Percentiles rank a stretch among this genome's conserved stretches.
phyloP scores from a whole-genome alignment of 2,329 filamentous ascomycete species.

The Sclerotinia nivalis region DNA sequence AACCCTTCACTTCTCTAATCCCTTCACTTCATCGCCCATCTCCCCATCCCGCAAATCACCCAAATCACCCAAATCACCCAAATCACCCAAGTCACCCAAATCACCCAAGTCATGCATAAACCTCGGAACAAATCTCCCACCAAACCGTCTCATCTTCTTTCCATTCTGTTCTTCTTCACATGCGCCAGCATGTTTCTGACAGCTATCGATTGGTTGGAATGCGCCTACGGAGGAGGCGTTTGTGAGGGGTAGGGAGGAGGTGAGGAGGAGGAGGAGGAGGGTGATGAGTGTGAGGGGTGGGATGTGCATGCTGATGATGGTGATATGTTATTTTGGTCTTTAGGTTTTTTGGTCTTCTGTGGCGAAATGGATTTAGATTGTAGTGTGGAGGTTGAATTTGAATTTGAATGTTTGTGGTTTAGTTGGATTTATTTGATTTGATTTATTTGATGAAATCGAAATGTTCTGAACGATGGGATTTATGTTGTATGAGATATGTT shows the following conservation, averaged over 20 bases:
- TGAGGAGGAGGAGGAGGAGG: background rate
- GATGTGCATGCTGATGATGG: background rate
- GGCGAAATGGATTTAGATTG: too few species aligned
- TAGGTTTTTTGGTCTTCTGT: too few species aligned
- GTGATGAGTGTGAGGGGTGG: background rate
- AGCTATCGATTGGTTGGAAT: background rate
- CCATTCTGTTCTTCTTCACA: background rate
- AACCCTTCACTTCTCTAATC: too few species aligned
- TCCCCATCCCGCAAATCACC: background rate
- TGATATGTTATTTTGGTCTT: too few species aligned
- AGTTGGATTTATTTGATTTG: too few species aligned
- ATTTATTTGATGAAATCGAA: too few species aligned
- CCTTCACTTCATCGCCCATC: background rate
- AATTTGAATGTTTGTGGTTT: too few species aligned
- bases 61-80: too few species aligned
- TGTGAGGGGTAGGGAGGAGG: accelerated
- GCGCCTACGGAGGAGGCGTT: background rate
- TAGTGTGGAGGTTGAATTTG: too few species aligned
- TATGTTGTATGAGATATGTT: background rate
- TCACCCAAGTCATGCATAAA: background rate
- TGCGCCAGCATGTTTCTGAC: background rate
- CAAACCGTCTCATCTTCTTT: background rate
- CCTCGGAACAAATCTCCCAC: background rate
- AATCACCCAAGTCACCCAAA: background rate
- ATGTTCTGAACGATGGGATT: too few species aligned